phyloP scores from a whole-genome alignment of 2,329 filamentous ascomycete genomes.

The Ciborinia camelliae region DNA sequence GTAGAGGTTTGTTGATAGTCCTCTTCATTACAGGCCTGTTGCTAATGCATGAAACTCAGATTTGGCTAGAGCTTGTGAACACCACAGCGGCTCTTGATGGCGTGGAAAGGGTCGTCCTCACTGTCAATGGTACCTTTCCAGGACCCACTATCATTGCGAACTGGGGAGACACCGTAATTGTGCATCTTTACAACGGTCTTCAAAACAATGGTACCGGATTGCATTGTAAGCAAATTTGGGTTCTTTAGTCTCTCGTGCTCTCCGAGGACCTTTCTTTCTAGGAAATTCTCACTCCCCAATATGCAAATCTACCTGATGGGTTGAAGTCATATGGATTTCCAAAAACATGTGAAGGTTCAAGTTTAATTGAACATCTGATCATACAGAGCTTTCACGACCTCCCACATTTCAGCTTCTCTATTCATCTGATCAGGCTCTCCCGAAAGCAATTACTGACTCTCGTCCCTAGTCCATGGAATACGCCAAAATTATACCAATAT shows the following conservation, averaged over 20 bases:
- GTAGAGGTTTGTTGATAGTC: slow-evolving; percentile 35
- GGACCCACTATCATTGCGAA: slow-evolving; percentile 35
- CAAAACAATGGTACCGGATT: slow-evolving; percentile 39
- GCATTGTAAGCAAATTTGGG: slow-evolving; percentile 37
- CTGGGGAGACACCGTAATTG: slow-evolving; percentile 40
- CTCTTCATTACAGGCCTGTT: background rate
- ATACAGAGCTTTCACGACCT: background rate
- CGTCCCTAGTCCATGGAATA: slow-evolving; percentile 43
- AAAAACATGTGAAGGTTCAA: background rate
- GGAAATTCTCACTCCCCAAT: background rate
- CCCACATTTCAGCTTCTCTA: background rate
- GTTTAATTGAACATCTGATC: background rate
- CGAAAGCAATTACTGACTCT: background rate
- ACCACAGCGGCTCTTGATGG: slow-evolving; percentile 33
- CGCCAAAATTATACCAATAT: slow-evolving; percentile 42
- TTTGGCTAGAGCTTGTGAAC: slow-evolving; percentile 22
- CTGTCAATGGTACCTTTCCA: slow-evolving; percentile 36
- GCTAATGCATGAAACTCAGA: slow-evolving; percentile 7
- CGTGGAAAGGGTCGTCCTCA: slow-evolving; percentile 26
- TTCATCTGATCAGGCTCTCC: background rate
- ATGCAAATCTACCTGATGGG: background rate
- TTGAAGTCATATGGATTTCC: too few relatives aligned
- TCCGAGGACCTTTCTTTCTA: too few relatives aligned
- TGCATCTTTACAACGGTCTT: slow-evolving; percentile 34
- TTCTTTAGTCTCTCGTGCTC: background rate